Evolutionary conservation across 2,329 filamentous ascomycete species (phyloP).

Genomic region (Alternaria consortialis): DNA sequence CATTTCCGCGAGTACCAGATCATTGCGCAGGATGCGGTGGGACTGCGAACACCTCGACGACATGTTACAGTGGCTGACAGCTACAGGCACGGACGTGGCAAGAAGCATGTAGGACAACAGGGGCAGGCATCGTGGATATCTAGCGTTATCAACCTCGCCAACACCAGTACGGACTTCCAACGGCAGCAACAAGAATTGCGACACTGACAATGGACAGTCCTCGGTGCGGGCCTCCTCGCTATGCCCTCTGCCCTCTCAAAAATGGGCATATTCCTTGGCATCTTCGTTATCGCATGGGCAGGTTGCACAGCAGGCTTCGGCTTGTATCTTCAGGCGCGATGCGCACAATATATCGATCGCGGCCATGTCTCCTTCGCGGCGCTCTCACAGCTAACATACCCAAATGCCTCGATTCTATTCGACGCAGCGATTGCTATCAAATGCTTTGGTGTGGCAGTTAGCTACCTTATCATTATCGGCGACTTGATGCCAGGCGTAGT

Average conservation of each 20-base stretch:
- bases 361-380: constrained; percentile 93
- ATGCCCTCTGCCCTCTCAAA: constrained; percentile 94
- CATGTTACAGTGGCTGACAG: too few relatives aligned
- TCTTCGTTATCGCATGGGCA: constrained; percentile 88
- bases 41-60: too few relatives aligned
- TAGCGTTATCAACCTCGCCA: constrained; percentile 93
- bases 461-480: constrained; percentile 98
- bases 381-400: constrained; percentile 94
- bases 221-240: constrained; percentile 92
- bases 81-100: too few relatives aligned
- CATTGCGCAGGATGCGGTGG: too few relatives aligned
- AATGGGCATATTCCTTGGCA: constrained; percentile 89
- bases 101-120: constrained; percentile 13
- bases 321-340: constrained; percentile 91
- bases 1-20: too few relatives aligned
- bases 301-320: constrained; percentile 89
- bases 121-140: constrained; percentile 89
- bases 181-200: not conserved
- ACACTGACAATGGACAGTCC: constrained; percentile 64
- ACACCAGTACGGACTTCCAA: constrained; percentile 75
- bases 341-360: constrained; percentile 89
- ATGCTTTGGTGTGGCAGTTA: constrained; percentile 96
- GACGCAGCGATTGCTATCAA: constrained; percentile 96
- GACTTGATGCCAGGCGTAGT: constrained; percentile 97
- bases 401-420: constrained; percentile 93